Evolutionary conservation across 371 early-diverging fungal genomes (phyloP), one percentile per base, ranked within the genome.

Genomic region (Synchytrium microbalum): DNA sequence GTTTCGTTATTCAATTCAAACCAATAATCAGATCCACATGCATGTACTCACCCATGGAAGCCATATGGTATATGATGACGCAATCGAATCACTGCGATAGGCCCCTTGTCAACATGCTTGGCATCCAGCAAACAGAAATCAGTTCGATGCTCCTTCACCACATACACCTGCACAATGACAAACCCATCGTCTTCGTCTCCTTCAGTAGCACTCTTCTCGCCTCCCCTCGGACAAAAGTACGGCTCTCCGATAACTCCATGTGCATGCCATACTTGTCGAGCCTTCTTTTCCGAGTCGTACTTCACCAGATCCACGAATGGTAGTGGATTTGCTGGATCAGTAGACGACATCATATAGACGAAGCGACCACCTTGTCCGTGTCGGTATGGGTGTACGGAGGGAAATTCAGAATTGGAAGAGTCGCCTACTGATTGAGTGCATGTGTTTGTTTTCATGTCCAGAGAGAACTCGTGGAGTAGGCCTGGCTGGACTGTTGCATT

Each of bases 101-200:
- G 57, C 23, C 57, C 26, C 57, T n/a, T 57, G 13, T 57, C 27
- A n/a, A n/a, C n/a, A n/a, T n/a, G n/a, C 23, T 26, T 23, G 58
- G 60, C 60, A 53, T 60, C 60, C 32, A 60, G 60, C 14, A 60
- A 14, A 25, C 32, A 46, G 54, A 60, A 60, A 10, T 60, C 60
- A 10, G 60, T 60, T 10, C 60, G 16, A 53, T 59, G 60, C 14
- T 60, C 19, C 10, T 8, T 58, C 10, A 58, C 58, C 10, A 26
- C n/a, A 53, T 60, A 60, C 32, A 60, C 13, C 60, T 60, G 60
- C 8, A 60, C 60, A 23, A 60, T 56, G 33, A 60, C 60, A 46
- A 46, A 60, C n/a, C 60, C 60, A 53, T 60, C 60, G 60, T 60
- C 60, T 60, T 60, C 60, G 60, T 60, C 60, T 26, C 10, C 10